These are phyloP conservation scores for Epichloe brachyelytri DNA, from an alignment of 2,329 filamentous ascomycete genomes.

Conservation along the genomic window DNA sequence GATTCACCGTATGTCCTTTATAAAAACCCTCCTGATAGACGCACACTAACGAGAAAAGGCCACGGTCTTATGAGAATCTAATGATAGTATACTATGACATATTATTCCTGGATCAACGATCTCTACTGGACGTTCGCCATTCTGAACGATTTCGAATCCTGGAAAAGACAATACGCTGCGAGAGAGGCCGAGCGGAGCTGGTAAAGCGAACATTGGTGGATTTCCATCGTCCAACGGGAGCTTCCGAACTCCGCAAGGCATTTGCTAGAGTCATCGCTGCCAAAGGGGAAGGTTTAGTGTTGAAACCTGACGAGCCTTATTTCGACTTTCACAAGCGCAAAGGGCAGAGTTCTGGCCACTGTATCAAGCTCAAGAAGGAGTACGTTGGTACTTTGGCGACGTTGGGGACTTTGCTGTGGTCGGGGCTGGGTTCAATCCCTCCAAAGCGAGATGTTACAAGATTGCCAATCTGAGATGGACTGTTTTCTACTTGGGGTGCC, in stretches of 20 bases:
- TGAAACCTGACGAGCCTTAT: constrained; percentile 73
- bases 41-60: constrained; percentile 22
- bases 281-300: constrained; percentile 63
- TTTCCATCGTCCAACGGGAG: constrained; percentile 41
- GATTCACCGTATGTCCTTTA: constrained; percentile 49
- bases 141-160: constrained; percentile 49
- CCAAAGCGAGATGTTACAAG: constrained; percentile 42
- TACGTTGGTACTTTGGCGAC: constrained; percentile 67
- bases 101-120: constrained; percentile 39
- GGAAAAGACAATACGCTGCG: constrained; percentile 34
- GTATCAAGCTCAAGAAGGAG: constrained; percentile 81
- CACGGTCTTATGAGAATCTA: constrained; percentile 37
- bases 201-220: constrained; percentile 56
- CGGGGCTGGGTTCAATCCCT: constrained; percentile 58
- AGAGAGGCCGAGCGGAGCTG: constrained; percentile 51
- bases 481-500: constrained; percentile 66
- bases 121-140: constrained; percentile 37
- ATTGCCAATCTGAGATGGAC: constrained; percentile 56
- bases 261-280: constrained; percentile 56
- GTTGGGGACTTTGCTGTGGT: constrained; percentile 73
- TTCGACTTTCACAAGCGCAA: constrained; percentile 38
- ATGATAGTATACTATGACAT: constrained; percentile 52
- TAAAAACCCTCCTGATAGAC: not conserved
- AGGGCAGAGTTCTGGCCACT: constrained; percentile 31
- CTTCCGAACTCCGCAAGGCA: constrained; percentile 41